phyloP scores from a whole-genome alignment of 23 red algal genomes.

The Gracilaria vermiculophylla region DNA sequence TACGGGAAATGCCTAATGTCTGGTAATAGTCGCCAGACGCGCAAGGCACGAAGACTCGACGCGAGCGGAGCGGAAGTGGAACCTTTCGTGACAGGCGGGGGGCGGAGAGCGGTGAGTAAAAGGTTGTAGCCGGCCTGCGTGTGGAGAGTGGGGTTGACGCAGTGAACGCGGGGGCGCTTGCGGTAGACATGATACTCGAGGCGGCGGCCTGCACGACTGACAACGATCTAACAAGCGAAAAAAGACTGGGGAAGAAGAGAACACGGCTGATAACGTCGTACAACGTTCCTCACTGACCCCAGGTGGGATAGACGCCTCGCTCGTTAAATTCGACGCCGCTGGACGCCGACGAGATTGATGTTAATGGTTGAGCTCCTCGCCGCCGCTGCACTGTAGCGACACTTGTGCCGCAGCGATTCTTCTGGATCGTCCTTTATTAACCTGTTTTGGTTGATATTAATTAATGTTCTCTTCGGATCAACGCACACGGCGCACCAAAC shows the following conservation, averaged over 20 bases:
- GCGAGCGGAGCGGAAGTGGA: neutral
- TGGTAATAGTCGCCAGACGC: slow-evolving; percentile 85
- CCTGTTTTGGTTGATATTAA: neutral
- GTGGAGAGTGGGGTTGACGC: neutral
- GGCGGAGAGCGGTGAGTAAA: neutral
- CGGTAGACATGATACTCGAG: neutral
- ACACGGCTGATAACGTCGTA: neutral
- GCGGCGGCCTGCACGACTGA: neutral
- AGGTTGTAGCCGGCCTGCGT: neutral
- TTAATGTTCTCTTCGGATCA: neutral
- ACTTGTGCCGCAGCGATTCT: neutral
- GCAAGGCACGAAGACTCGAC: slow-evolving; percentile 19
- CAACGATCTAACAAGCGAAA: neutral
- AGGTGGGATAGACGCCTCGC: neutral
- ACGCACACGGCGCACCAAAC: no score
- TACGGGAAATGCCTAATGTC: slow-evolving; percentile 73
- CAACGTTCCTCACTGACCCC: neutral
- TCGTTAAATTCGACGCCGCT: neutral
- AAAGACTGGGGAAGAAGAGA: neutral
- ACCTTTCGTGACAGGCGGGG: neutral
- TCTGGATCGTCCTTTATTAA: neutral
- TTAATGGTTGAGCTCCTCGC: neutral
- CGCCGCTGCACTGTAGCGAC: neutral
- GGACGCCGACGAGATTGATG: neutral
- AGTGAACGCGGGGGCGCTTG: neutral